phyloP scores from a whole-genome alignment of 495 filamentous ascomycete species.

The Ascobolus immersus region DNA sequence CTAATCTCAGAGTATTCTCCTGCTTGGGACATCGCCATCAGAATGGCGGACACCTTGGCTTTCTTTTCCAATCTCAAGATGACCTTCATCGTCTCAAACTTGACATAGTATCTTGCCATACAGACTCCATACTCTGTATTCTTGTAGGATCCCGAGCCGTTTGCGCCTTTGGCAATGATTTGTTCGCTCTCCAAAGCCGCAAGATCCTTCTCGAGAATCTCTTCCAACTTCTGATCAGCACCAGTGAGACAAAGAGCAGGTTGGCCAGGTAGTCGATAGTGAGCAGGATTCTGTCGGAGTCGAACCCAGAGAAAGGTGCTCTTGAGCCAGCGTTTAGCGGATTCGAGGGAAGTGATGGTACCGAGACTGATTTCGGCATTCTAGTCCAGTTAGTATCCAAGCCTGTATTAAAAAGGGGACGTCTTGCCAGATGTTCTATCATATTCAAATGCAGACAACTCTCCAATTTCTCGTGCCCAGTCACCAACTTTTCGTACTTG shows the following conservation, averaged over 20 bases:
- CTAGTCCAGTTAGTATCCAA: conserved; percentile 6
- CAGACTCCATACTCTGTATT: conserved; percentile 61
- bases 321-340: conserved; percentile 58
- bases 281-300: conserved; percentile 47
- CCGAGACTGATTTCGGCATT: conserved; percentile 82
- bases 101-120: conserved; percentile 83
- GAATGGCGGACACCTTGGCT: conserved; percentile 42
- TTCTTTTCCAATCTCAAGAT: conserved; percentile 36
- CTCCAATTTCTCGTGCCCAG: conserved; percentile 60
- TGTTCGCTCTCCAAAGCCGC: conserved; percentile 41
- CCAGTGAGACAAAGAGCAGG: conserved; percentile 18
- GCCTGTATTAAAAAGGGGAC: not conserved
- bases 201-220: conserved; percentile 62
- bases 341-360: conserved; percentile 41
- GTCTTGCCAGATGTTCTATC: conserved; percentile 47
- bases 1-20: conserved; percentile 54
- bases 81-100: conserved; percentile 70
- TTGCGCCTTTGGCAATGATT: conserved; percentile 15
- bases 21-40: conserved; percentile 43
- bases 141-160: too few relatives aligned
- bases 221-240: conserved; percentile 44
- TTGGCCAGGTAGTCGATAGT: conserved; percentile 44
- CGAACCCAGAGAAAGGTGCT: conserved; percentile 76
- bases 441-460: conserved; percentile 70
- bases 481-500: conserved; percentile 61